Base-by-base conservation (phyloP, 306 rosid genomes). In the Adenanthera pavonina region DNA sequence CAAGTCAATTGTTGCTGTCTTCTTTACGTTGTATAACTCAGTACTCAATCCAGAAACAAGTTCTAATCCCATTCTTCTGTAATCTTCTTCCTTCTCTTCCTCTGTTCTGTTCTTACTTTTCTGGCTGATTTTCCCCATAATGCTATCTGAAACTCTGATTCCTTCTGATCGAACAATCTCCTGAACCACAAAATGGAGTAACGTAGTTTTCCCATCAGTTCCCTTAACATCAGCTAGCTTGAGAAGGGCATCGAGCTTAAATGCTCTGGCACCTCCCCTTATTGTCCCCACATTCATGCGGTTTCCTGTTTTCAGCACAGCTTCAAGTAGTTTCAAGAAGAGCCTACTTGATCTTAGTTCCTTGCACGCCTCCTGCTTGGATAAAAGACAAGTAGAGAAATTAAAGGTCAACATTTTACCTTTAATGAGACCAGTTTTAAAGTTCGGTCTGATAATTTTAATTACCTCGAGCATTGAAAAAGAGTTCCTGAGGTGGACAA, bases 281-380 rank as follows among this genome's bases (percentile, higher is more conserved):
- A 92, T 94, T 2, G 99, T 96, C 62, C 99, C 99, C 0, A 96
- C 97, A 52, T 96, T 96, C 99, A 96, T 93, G 9, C 99, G 85
- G 78, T 96, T 96, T 3, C 99, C 99, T 8, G 99, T 96, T 87
- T 96, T 96, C 0, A 96, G 88, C 19, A 96, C 99, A 6, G 99
- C 89, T 86, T 96, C 99, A 0, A 96, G 94, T 59, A 96, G 47
- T 67, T 96, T 96, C 83, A 90, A 77, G 92, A 96, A 96, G 17
- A 96, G 90, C 82, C 99, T 92, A 89, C 98, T 96, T 77, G 99
- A 96, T 66, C 92, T 83, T 69, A 93, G 91, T 59, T 96, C 99
- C 88, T 92, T 93, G 94, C 99, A 96, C 2, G 99, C 99, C 20
- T 96, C 98, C 99, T 96, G 43, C 36, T 13, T 47, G 57, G 9